Base-by-base conservation (phyloP, 176 grass and related monocot species). In the Oryza rufipogon region DNA sequence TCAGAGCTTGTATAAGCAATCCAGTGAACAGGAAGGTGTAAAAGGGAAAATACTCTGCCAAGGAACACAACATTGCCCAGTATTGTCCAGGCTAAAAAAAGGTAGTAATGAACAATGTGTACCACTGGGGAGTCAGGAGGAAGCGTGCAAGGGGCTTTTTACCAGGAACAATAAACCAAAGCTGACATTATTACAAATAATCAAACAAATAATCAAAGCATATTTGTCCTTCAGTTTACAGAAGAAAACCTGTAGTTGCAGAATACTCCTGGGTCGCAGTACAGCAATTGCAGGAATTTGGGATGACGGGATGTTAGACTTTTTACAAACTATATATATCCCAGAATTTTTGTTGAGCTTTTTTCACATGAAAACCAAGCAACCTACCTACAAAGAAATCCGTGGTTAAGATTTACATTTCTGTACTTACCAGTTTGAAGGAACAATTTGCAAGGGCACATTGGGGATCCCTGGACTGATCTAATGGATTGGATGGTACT, bases 401-500 rank as follows among this genome's bases (percentile, higher is more conserved):
- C 80, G 44, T 39, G 65, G 32, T 25, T 38, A 28, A 63, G 52
- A 68, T 87, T 81, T 28, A 52, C 58, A 61, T 87, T 81, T 44
- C 73, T 6, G 28, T 83, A 36, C 70, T 88, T 60, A 82, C 70
- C 76, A 33, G 75, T 19, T 44, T 74, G 49, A 74, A 64, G 15
- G n/a, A 36, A 39, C 52, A 44, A 70, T 49, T 19, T 73, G 28
- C 25, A 70, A 45, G 49, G 66, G 64, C 19, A 79, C 9, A 63
- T 22, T 44, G 44, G 45, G 32, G 48, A 13, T 38, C 17, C 52
- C 30, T 11, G 36, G 4, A 44, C 11, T 78, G 58, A 47, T 66
- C 71, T 87, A 93, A 88, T 93, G 82, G 74, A 93, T 90, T 48
- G 91, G 88, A 81, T 90, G 91, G 68, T 93, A 88, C n/a, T 90